These are phyloP conservation scores for Termitomyces heimii DNA, from an alignment of 768 basidiomycete species.

Conservation along the genomic window DNA sequence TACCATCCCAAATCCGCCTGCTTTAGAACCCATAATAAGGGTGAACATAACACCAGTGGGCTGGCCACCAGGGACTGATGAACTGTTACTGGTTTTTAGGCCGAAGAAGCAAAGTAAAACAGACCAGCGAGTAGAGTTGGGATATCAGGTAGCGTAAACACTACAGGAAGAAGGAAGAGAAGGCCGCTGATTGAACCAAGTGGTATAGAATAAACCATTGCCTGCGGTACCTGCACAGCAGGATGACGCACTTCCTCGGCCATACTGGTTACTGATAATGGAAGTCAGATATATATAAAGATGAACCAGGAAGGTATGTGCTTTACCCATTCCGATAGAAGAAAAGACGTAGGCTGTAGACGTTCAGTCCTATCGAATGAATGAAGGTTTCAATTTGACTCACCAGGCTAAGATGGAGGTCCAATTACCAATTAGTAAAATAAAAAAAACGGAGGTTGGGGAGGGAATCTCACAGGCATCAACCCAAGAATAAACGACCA, in stretches of 20 bases:
- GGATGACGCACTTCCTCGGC: constrained; percentile 64
- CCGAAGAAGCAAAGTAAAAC: not conserved
- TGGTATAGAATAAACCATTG: constrained; percentile 48
- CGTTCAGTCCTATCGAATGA: not conserved
- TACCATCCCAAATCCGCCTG: constrained; percentile 59
- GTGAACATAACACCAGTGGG: constrained; percentile 60
- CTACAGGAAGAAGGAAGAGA: constrained; percentile 52
- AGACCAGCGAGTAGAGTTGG: constrained; percentile 44
- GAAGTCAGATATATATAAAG: not conserved
- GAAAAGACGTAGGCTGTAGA: constrained; percentile 46
- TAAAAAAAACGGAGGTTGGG: not conserved
- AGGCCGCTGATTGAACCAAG: constrained; percentile 48
- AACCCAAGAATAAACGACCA: constrained; percentile 68
- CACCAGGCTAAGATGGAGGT: constrained; percentile 25
- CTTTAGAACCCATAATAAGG: constrained; percentile 53
- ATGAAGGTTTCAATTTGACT: not conserved
- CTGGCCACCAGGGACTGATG: constrained; percentile 50
- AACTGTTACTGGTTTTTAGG: not conserved
- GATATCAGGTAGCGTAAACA: constrained; percentile 61
- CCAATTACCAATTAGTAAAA: not conserved
- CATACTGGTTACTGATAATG: constrained; percentile 50
- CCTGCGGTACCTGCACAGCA: constrained; percentile 44
- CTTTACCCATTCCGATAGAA: constrained; percentile 58
- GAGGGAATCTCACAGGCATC: constrained; percentile 35
- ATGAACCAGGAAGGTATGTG: not conserved